A percentile compares a stretch with the other conserved stretches of the same genome.
Conservation (phyloP, 768 basidiomycete genomes). For the Tephrocybe rancida region DNA sequence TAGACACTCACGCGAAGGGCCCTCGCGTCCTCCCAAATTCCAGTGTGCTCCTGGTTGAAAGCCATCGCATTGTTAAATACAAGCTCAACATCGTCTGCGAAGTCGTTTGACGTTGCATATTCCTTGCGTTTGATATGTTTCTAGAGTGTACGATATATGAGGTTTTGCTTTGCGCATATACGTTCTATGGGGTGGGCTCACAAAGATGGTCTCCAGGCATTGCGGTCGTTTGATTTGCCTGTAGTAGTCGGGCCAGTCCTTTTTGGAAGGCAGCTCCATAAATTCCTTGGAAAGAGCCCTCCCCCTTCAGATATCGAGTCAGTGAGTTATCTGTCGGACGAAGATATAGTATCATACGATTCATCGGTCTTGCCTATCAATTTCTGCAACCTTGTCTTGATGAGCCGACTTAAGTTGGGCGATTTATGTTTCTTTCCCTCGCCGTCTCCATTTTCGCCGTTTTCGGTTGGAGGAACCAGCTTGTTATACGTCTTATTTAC, state of each 20-base stretch:
- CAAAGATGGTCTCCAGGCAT: slow-evolving; percentile 77
- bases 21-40: slow-evolving; percentile 80
- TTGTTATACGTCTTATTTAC: slow-evolving; percentile 50
- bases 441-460: slow-evolving; percentile 38
- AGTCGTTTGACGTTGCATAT: slow-evolving; percentile 67
- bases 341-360: slow-evolving; percentile 44
- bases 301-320: slow-evolving; percentile 46
- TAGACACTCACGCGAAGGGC: slow-evolving; percentile 55
- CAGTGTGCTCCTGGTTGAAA: slow-evolving; percentile 87
- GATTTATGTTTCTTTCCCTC: slow-evolving; percentile 57
- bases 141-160: slow-evolving; percentile 37
- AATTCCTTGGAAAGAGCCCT: slow-evolving; percentile 73
- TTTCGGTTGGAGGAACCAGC: slow-evolving; percentile 43
- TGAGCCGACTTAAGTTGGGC: slow-evolving; percentile 64
- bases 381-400: slow-evolving; percentile 73
- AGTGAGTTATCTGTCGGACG: not conserved
- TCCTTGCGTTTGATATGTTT: slow-evolving; percentile 81
- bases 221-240: slow-evolving; percentile 77
- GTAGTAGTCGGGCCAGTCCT: slow-evolving; percentile 81
- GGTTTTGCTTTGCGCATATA: slow-evolving; percentile 1
- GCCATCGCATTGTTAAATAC: slow-evolving; percentile 88
- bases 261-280: slow-evolving; percentile 82
- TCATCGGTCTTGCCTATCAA: slow-evolving; percentile 73
- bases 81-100: slow-evolving; percentile 85
- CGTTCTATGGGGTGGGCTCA: slow-evolving; percentile 48